Evolutionary conservation across 108 stramenopile genomes (phyloP).

Genomic region (Skeletonema grethae): DNA sequence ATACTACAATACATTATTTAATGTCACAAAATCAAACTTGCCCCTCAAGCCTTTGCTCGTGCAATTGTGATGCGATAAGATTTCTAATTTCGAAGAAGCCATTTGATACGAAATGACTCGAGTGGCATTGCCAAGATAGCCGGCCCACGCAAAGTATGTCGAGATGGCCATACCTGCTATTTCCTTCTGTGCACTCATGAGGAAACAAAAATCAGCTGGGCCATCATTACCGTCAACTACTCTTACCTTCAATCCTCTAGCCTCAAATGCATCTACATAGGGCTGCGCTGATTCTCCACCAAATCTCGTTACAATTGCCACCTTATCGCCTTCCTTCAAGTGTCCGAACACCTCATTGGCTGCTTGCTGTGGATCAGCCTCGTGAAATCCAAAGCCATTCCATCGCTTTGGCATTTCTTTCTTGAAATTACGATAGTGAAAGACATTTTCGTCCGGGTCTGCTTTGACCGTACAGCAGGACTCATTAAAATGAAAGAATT

Average conservation of each 20-base stretch:
- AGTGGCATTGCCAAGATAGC: constrained; percentile 46
- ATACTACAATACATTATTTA: not conserved
- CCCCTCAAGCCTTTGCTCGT: not conserved
- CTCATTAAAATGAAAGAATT: constrained; percentile 43
- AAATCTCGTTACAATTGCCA: constrained; percentile 47
- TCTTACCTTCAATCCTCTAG: constrained; percentile 46
- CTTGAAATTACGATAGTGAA: constrained; percentile 64
- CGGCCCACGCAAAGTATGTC: constrained; percentile 56
- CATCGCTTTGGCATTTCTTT: constrained; percentile 53
- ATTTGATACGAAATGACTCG: constrained; percentile 36
- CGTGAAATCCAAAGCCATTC: constrained; percentile 56
- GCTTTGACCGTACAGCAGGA: constrained; percentile 25
- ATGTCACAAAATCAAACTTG: not conserved
- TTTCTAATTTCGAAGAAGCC: constrained; percentile 18
- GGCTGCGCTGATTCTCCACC: constrained; percentile 10
- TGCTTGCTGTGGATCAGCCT: constrained; percentile 47
- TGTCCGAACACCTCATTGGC: constrained; percentile 44
- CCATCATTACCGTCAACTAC: constrained; percentile 36
- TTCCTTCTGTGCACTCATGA: constrained; percentile 51
- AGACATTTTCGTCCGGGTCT: constrained; percentile 53
- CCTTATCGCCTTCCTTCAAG: constrained; percentile 47
- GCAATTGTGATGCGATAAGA: not conserved
- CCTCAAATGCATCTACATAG: constrained; percentile 41
- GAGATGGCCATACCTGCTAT: constrained; percentile 51
- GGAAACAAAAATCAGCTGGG: constrained; percentile 70